phyloP scores from a whole-genome alignment of 257 asterid genomes.

The Solanum boliviense region DNA sequence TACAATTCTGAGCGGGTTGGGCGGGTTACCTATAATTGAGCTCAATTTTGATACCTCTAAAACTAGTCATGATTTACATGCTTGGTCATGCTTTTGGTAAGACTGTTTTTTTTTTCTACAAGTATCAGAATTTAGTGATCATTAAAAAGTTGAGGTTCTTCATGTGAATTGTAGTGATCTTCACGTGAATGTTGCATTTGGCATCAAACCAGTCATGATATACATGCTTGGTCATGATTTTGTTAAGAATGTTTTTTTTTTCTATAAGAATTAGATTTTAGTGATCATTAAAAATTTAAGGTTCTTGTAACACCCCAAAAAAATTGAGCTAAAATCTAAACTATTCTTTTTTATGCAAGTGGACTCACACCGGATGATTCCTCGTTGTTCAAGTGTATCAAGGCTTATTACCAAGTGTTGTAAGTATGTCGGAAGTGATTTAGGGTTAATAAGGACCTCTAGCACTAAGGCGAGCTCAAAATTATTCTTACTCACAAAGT shows the following conservation, averaged over 20 bases:
- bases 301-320: background rate
- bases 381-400: background rate
- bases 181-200: no score
- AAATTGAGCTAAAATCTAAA: background rate
- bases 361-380: no score
- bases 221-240: background rate
- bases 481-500: background rate
- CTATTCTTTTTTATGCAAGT: background rate
- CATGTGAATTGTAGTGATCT: no score
- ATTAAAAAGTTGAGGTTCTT: no score
- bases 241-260: background rate
- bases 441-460: background rate
- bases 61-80: no score
- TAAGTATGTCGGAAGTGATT: background rate
- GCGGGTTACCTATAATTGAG: no score
- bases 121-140: no score
- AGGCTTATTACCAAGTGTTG: background rate
- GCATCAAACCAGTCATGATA: background rate
- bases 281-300: background rate
- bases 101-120: no score
- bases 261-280: background rate
- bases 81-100: no score
- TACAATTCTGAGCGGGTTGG: rapidly evolving
- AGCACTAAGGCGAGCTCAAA: background rate
- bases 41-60: no score